Percentiles rank a stretch among this genome's conserved stretches.
Conservation (phyloP, 2,329 filamentous ascomycete genomes). For the Ceratocystis alfenasii region DNA sequence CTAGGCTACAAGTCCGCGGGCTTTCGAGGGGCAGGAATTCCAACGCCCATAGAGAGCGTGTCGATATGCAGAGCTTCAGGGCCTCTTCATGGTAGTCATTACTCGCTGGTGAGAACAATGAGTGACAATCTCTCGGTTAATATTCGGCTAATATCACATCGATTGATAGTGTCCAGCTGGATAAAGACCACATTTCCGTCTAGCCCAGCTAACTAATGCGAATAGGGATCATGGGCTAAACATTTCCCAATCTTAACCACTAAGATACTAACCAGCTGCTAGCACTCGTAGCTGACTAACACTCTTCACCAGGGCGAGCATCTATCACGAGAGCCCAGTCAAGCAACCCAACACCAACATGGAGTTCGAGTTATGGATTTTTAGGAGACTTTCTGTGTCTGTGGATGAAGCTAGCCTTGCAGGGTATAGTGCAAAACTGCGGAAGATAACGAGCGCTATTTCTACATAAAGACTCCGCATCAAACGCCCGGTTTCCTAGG, state of each 20-base stretch:
- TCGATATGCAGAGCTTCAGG: no score
- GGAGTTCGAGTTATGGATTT: no score
- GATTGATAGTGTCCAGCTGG: neutral
- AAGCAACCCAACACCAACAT: no score
- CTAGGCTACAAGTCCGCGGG: neutral
- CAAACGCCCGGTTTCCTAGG: neutral
- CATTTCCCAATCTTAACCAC: no score
- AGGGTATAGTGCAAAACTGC: neutral
- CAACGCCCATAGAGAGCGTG: neutral
- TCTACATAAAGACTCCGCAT: neutral
- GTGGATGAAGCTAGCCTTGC: neutral
- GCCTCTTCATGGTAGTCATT: no score
- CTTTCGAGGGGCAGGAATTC: neutral
- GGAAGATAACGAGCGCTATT: neutral
- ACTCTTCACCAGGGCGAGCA: no score
- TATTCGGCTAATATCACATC: neutral
- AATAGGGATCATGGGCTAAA: no score
- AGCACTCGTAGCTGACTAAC: no score
- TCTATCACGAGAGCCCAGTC: no score
- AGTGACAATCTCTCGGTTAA: neutral
- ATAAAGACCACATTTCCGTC: neutral
- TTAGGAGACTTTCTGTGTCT: no score
- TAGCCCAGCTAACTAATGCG: neutral
- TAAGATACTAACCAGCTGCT: no score
- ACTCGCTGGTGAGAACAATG: no score